Conservation (phyloP, 2,329 filamentous ascomycete species). For the Colletotrichum chrysophilum region DNA sequence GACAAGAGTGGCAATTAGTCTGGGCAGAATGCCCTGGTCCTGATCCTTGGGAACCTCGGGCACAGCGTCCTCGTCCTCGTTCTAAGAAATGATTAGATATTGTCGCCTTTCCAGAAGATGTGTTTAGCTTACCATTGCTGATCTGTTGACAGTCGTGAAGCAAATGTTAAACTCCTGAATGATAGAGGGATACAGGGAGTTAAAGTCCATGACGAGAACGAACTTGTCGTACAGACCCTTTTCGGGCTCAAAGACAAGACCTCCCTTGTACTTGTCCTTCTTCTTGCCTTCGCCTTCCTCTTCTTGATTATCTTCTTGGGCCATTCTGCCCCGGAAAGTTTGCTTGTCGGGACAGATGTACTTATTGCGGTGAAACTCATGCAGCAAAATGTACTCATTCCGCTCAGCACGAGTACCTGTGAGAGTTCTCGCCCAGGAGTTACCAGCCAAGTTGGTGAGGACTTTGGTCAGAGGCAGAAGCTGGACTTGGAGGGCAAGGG, state of each 20-base stretch:
- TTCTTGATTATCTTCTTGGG: conserved; percentile 72
- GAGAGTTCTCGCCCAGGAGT: conserved; percentile 96
- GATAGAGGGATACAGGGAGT: conserved; percentile 97
- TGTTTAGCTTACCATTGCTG: conserved; percentile 63
- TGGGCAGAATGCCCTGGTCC: conserved; percentile 84
- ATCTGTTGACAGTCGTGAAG: conserved; percentile 93
- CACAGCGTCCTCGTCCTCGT: conserved; percentile 83
- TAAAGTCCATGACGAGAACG: conserved; percentile 99
- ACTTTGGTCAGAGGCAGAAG: conserved; percentile 94
- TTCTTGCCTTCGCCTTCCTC: conserved; percentile 86
- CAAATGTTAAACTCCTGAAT: conserved; percentile 99
- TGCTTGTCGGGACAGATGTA: conserved; percentile 98
- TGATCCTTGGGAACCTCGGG: conserved; percentile 84
- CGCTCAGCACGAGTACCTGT: conserved; percentile 96
- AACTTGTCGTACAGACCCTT: conserved; percentile 98
- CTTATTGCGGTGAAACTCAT: conserved; percentile 95
- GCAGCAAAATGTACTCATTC: conserved; percentile 98
- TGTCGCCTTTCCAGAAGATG: background rate
- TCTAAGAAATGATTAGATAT: conserved; percentile 35
- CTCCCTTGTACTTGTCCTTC: conserved; percentile 99
- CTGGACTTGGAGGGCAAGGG: conserved; percentile 86
- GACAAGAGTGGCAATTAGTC: conserved; percentile 90
- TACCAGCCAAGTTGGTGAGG: conserved; percentile 93
- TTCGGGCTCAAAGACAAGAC: conserved; percentile 96
- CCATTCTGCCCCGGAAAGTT: conserved; percentile 74